Evolutionary conservation across 345 rosid species (phyloP), one percentile per base, ranked within the genome.

Genomic region (Anastatica hierochuntica): DNA sequence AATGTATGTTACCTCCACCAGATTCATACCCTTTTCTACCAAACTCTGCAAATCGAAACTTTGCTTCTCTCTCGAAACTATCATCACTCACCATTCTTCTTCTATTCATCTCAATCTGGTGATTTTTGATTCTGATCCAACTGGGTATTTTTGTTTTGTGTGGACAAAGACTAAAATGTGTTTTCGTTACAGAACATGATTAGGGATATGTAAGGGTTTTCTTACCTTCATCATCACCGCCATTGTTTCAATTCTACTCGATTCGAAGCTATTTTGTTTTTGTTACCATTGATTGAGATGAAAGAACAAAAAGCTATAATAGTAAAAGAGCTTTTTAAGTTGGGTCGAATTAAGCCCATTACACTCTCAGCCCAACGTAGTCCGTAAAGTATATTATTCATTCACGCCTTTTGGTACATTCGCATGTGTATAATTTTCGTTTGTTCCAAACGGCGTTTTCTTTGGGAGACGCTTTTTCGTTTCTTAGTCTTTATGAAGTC

Each of bases 1-100:
- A 84, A 43, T 87, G 98, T 70, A 76, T 82, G 83, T 67, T 87
- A 10, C 96, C 96, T 7, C 77, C 87, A 19, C 98, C 98, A 10
- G 98, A 85, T 43, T 37, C 84, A 10, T 90, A 85, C 73, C 94
- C 97, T 12, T 83, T 62, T 48, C 77, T 83, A 44, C 94, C 97
- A 35, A 90, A 76, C 64, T 68, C 78, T 10, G 90, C 78, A 8
- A 46, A 21, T 20, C 19, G 45, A 39, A 49, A 49, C 24, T 52
- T 56, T 0, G 26, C 60, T 49, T 61, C 84, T 10, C 41, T 76
- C 29, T 58, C 45, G 1, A 50, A n/a, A n/a, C n/a, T 66, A 33
- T 13, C 51, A 5, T 41, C 63, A 26, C 45, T 72, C 42, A 38
- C 70, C 7, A 14, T 58, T 26, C 53, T 66, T 43, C 36, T 78